Conservation (phyloP, 768 basidiomycete genomes). For the Chalciporus pseudorubinellus region DNA sequence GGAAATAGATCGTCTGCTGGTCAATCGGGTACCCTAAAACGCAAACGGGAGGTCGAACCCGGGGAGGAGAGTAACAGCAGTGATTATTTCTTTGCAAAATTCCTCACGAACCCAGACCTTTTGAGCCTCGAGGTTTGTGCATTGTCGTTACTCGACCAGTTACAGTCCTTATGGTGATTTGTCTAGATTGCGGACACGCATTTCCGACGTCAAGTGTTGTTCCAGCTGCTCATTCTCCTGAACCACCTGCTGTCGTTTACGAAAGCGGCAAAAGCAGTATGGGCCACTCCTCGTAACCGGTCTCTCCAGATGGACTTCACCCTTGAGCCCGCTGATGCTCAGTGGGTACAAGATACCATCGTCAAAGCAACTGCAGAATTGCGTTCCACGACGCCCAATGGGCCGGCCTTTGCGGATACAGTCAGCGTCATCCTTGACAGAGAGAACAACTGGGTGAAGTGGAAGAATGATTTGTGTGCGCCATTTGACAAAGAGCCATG, state of each 20-base stretch:
- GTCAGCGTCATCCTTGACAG: slow-evolving; percentile 69
- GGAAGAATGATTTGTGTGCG: slow-evolving; percentile 82
- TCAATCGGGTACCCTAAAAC: slow-evolving; percentile 45
- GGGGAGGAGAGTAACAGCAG: slow-evolving; percentile 49
- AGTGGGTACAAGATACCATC: slow-evolving; percentile 76
- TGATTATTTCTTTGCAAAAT: slow-evolving; percentile 93
- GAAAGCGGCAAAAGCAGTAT: slow-evolving; percentile 57
- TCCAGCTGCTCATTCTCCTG: slow-evolving; percentile 79
- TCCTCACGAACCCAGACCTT: slow-evolving; percentile 83
- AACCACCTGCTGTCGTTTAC: slow-evolving; percentile 76
- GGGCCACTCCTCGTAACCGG: slow-evolving; percentile 65
- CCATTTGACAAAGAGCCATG: slow-evolving; percentile 77
- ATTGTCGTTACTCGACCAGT: slow-evolving; percentile 7
- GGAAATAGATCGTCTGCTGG: slow-evolving; percentile 56
- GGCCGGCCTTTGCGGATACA: slow-evolving; percentile 73
- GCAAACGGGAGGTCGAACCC: slow-evolving; percentile 62
- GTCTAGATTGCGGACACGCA: slow-evolving; percentile 81
- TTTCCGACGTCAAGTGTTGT: slow-evolving; percentile 90
- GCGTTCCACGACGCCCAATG: slow-evolving; percentile 74
- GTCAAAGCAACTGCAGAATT: slow-evolving; percentile 54
- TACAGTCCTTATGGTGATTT: slow-evolving; percentile 4
- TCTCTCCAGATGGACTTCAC: slow-evolving; percentile 85
- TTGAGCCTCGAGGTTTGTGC: slow-evolving; percentile 77
- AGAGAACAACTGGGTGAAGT: slow-evolving; percentile 87
- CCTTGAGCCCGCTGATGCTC: slow-evolving; percentile 59